A percentile compares a stretch with the other conserved stretches of the same genome.
Evolutionary conservation across 306 rosid genomes (phyloP).

Genomic region (Casuarina equisetifolia): DNA sequence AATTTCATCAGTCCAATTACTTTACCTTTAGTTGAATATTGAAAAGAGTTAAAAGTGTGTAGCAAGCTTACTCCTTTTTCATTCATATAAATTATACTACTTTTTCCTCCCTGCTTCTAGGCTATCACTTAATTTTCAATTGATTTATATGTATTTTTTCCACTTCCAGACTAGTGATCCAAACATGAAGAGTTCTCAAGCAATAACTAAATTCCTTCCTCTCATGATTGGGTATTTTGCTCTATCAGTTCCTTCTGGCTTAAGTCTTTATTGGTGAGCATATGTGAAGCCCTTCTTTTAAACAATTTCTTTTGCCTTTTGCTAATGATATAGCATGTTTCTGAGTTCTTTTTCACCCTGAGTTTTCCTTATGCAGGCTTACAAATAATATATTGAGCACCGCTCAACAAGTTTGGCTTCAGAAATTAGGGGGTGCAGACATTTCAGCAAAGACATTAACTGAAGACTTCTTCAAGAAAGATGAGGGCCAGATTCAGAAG

Average conservation of each 20-base stretch:
- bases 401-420: slow-evolving; percentile 96
- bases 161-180: slow-evolving; percentile 76
- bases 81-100: neutral
- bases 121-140: neutral
- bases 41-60: neutral
- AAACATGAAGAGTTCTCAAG: slow-evolving; percentile 87
- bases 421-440: slow-evolving; percentile 86
- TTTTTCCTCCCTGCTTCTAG: neutral
- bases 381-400: slow-evolving; percentile 95
- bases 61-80: neutral
- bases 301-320: neutral
- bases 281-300: slow-evolving; percentile 18
- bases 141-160: slow-evolving; percentile 4
- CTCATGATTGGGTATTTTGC: slow-evolving; percentile 95
- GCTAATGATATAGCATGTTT: neutral
- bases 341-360: slow-evolving; percentile 19
- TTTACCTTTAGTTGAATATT: neutral
- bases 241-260: slow-evolving; percentile 98
- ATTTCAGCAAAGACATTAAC: slow-evolving; percentile 45
- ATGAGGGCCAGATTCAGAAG: slow-evolving; percentile 45
- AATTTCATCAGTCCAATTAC: neutral
- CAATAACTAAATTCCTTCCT: slow-evolving; percentile 77
- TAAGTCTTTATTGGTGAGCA: slow-evolving; percentile 96
- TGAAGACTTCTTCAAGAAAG: slow-evolving; percentile 46
- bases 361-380: slow-evolving; percentile 55